Conservation (phyloP, 2,329 filamentous ascomycete species). For the Aureobasidium mangrovei region DNA sequence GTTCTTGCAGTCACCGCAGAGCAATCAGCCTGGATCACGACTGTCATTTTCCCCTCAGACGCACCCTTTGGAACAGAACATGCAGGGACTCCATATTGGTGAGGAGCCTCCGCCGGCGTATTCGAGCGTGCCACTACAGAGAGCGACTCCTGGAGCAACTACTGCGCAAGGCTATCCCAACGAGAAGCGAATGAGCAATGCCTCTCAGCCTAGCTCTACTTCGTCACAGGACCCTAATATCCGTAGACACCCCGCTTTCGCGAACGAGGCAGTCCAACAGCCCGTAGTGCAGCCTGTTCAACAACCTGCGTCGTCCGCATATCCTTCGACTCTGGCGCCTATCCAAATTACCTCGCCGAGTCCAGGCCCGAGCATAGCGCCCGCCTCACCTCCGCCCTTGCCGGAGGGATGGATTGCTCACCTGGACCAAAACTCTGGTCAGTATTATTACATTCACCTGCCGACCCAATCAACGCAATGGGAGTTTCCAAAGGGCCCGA, state of each 20-base stretch:
- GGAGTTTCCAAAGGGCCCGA: slow-evolving; percentile 96
- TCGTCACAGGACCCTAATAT: slow-evolving; percentile 20
- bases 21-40: slow-evolving; percentile 3
- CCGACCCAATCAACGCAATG: slow-evolving; percentile 94
- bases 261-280: slow-evolving; percentile 61
- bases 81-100: slow-evolving; percentile 69
- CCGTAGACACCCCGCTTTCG: slow-evolving; percentile 74
- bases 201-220: slow-evolving; percentile 17
- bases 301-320: slow-evolving; percentile 33
- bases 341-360: slow-evolving; percentile 32
- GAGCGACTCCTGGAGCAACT: slow-evolving; percentile 32
- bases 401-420: slow-evolving; percentile 98
- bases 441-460: slow-evolving; percentile 98
- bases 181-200: slow-evolving; percentile 57
- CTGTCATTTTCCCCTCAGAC: slow-evolving; percentile 10
- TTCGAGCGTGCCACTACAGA: slow-evolving; percentile 54
- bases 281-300: slow-evolving; percentile 23
- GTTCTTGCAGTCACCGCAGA: slow-evolving; percentile 7
- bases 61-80: slow-evolving; percentile 69
- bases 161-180: slow-evolving; percentile 56
- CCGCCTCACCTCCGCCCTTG: slow-evolving; percentile 79
- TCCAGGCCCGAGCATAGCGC: slow-evolving; percentile 44
- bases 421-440: slow-evolving; percentile 86
- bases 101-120: slow-evolving; percentile 93
- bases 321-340: slow-evolving; percentile 34